Evolutionary conservation across 2,329 filamentous ascomycete species (phyloP).

Genomic region (Botrytis deweyae): DNA sequence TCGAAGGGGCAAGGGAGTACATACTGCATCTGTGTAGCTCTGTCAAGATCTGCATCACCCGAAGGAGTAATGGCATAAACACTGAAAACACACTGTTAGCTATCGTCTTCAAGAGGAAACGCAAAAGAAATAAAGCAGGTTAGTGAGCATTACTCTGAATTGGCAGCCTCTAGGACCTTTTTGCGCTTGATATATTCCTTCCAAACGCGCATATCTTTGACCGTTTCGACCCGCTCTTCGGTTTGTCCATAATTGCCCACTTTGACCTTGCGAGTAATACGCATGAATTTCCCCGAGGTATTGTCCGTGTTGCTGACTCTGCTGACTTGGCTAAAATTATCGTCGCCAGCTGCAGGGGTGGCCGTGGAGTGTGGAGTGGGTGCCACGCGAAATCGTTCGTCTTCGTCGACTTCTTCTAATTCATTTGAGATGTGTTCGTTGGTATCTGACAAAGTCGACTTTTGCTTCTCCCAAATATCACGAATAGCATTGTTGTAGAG

Average conservation of each 20-base stretch:
- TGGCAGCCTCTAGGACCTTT: constrained; percentile 42
- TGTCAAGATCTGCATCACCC: constrained; percentile 65
- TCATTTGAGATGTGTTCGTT: constrained; percentile 67
- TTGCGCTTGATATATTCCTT: constrained; percentile 81
- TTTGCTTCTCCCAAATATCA: constrained; percentile 90
- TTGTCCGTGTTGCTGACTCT: constrained; percentile 63
- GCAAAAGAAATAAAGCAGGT: not conserved
- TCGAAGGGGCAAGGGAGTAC: constrained; percentile 24
- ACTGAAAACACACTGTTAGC: constrained; percentile 41
- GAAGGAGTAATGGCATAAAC: constrained; percentile 62
- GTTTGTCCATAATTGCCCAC: constrained; percentile 63
- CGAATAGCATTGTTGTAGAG: constrained; percentile 90
- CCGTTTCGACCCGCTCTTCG: constrained; percentile 55
- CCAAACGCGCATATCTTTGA: constrained; percentile 84
- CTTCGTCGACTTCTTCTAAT: constrained; percentile 48
- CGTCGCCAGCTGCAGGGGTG: constrained; percentile 64
- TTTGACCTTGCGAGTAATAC: constrained; percentile 68
- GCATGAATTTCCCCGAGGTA: constrained; percentile 65
- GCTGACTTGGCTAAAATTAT: constrained; percentile 74
- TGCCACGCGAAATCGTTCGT: constrained; percentile 48
- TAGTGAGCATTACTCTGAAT: constrained; percentile 58
- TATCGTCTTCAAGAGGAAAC: not conserved
- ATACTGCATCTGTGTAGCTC: constrained; percentile 58
- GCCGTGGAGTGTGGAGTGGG: constrained; percentile 67
- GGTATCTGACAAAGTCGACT: constrained; percentile 69